Evolutionary conservation across 805 yeast genomes (phyloP), one percentile per base, ranked within the genome.

Genomic region (Groenewaldozyma salmanticensis): DNA sequence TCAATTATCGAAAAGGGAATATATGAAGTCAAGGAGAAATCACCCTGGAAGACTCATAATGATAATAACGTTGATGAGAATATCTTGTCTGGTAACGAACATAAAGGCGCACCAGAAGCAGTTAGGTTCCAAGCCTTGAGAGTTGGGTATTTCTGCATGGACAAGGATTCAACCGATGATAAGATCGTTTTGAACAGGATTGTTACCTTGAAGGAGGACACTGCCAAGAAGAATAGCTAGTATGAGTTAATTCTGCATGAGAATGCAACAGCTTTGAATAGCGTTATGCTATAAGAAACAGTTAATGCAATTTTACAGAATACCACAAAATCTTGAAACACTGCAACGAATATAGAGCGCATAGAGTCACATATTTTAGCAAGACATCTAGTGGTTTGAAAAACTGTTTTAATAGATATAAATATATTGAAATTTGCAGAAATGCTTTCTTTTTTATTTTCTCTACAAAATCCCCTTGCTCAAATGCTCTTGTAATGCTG

Each of bases 91-190:
- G 96, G 92, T 60, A 71, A 72, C 45, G 63, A 64, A 31, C 71
- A 71, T 27, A 65, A 70, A 48, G 63, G 71, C 17, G 72, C 76
- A 3, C 75, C 77, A 35, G 94, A 88, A 61, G 74, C 88, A n/a
- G 86, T 84, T 24, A 77, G 98, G 64, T 92, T 92, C 86, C 98
- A 92, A 68, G 98, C 95, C 22, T 74, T 92, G 63, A 78, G 98
- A 66, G 90, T 85, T 35, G 98, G 98, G 22, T 92, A 92, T 64
- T 92, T 87, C 75, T 79, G 95, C 57, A 61, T 86, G 60, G 98
- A 92, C 60, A 75, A 72, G 52, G 96, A 90, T 49, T 66, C 84
- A 42, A 65, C 70, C 6, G 70, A 65, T 16, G 79, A 74, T 21
- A 70, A 67, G 44, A 65, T 88, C 48, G 72, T 92, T 27, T 68